phyloP scores from a whole-genome alignment of 208 protist genomes.

The Leishmania major region DNA sequence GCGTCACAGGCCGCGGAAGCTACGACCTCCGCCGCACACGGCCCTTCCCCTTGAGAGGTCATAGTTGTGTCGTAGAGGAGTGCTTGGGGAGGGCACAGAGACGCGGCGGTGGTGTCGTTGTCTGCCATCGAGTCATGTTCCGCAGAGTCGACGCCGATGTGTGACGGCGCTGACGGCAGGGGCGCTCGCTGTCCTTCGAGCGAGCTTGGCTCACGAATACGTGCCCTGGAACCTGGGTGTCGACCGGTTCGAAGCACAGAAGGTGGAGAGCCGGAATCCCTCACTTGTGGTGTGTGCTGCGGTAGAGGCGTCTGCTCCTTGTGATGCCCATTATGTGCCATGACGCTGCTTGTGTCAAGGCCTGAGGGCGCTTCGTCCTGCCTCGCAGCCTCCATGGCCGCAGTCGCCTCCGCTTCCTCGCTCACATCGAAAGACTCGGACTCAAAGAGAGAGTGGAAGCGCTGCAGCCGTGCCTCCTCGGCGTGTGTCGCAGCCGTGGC shows the following conservation, averaged over 20 bases:
- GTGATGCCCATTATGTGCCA: conserved; percentile 3
- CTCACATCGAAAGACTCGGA: conserved; percentile 10
- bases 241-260: conserved; percentile 14
- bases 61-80: conserved; percentile 10
- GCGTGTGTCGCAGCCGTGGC: conserved; percentile 12
- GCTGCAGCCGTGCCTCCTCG: conserved; percentile 11
- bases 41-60: neutral
- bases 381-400: no score
- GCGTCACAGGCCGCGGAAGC: neutral
- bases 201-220: neutral
- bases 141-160: neutral
- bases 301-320: conserved; percentile 4
- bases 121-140: neutral
- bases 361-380: neutral
- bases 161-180: neutral
- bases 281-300: conserved; percentile 8
- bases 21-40: neutral
- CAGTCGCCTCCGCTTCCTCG: neutral
- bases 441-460: conserved; percentile 22
- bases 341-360: neutral
- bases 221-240: neutral
- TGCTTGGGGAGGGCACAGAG: conserved; percentile 9
- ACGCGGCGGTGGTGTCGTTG: neutral
- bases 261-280: conserved; percentile 13
- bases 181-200: neutral